Evolutionary conservation across 768 basidiomycete genomes (phyloP).

Genomic region (Boletales sp.): DNA sequence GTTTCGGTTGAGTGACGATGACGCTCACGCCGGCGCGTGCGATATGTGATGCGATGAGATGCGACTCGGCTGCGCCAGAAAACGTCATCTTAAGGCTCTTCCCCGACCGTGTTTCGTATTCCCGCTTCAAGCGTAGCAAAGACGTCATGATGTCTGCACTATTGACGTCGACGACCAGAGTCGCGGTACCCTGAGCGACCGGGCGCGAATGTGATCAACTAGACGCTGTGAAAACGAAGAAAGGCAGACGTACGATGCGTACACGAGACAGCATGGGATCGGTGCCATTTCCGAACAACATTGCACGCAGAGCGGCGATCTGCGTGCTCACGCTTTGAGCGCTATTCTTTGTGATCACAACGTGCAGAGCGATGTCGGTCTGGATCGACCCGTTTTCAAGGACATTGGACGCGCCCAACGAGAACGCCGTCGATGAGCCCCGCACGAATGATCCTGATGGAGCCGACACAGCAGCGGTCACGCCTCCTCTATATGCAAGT

Average conservation of each 20-base stretch:
- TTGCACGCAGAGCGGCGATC: slow-evolving; percentile 57
- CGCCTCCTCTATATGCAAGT: slow-evolving; percentile 63
- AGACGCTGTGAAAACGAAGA: not conserved
- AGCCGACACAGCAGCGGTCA: slow-evolving; percentile 58
- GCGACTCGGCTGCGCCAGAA: slow-evolving; percentile 58
- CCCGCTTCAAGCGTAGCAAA: slow-evolving; percentile 62
- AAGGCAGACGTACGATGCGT: slow-evolving; percentile 7
- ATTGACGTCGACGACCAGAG: slow-evolving; percentile 64
- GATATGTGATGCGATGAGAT: slow-evolving; percentile 66
- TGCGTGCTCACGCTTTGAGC: slow-evolving; percentile 61
- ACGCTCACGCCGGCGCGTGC: slow-evolving; percentile 65
- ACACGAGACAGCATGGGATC: slow-evolving; percentile 22
- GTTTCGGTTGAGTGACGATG: slow-evolving; percentile 60
- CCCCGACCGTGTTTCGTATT: slow-evolving; percentile 57
- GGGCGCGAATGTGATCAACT: not conserved
- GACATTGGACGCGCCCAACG: slow-evolving; percentile 42
- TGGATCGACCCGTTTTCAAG: slow-evolving; percentile 30
- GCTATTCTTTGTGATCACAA: slow-evolving; percentile 43
- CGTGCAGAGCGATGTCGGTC: slow-evolving; percentile 59
- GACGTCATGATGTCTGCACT: slow-evolving; percentile 73
- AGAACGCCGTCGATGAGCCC: slow-evolving; percentile 62
- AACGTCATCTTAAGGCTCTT: slow-evolving; percentile 61
- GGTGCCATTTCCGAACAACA: slow-evolving; percentile 55
- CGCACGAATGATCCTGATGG: slow-evolving; percentile 48
- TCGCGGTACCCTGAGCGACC: slow-evolving; percentile 49